phyloP scores from a whole-genome alignment of 2,329 filamentous ascomycete genomes.

The Pseudogymnoascus sp. region DNA sequence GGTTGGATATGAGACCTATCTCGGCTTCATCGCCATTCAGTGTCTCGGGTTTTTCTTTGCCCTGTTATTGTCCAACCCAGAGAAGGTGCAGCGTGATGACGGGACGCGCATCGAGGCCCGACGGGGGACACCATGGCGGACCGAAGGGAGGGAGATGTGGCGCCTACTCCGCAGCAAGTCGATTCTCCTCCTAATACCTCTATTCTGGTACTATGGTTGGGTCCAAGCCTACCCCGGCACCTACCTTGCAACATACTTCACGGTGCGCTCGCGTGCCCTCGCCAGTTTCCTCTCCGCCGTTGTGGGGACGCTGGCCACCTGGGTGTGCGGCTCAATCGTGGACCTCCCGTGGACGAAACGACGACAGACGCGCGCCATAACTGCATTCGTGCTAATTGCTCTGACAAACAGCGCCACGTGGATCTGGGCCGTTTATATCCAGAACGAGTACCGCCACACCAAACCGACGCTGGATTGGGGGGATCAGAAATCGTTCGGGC shows the following conservation, averaged over 20 bases:
- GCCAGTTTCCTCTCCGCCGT: constrained; percentile 25
- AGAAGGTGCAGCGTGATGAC: constrained; percentile 38
- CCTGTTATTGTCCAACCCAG: constrained; percentile 37
- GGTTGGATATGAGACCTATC: constrained; percentile 35
- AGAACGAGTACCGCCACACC: constrained; percentile 39
- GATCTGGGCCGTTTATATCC: constrained; percentile 41
- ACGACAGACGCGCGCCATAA: constrained; percentile 34
- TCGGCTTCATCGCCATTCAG: constrained; percentile 41
- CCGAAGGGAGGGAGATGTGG: constrained; percentile 33
- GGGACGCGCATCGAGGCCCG: constrained; percentile 32
- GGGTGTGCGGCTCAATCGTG: constrained; percentile 31
- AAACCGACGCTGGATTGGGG: constrained; percentile 39
- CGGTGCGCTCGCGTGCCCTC: constrained; percentile 35
- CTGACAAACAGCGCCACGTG: constrained; percentile 37
- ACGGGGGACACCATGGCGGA: constrained; percentile 26
- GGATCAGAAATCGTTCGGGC: constrained; percentile 33
- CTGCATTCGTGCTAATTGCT: constrained; percentile 36
- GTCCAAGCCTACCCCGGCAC: constrained; percentile 36
- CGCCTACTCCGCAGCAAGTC: constrained; percentile 27
- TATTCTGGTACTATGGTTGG: constrained; percentile 32
- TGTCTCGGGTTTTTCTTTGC: constrained; percentile 38
- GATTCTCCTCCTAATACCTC: constrained; percentile 32
- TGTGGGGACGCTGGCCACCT: constrained; percentile 26
- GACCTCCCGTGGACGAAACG: constrained; percentile 34
- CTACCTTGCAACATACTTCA: constrained; percentile 37